These are phyloP conservation scores for Colletotrichum costaricense DNA, from an alignment of 2,329 filamentous ascomycete genomes.

Conservation along the genomic window DNA sequence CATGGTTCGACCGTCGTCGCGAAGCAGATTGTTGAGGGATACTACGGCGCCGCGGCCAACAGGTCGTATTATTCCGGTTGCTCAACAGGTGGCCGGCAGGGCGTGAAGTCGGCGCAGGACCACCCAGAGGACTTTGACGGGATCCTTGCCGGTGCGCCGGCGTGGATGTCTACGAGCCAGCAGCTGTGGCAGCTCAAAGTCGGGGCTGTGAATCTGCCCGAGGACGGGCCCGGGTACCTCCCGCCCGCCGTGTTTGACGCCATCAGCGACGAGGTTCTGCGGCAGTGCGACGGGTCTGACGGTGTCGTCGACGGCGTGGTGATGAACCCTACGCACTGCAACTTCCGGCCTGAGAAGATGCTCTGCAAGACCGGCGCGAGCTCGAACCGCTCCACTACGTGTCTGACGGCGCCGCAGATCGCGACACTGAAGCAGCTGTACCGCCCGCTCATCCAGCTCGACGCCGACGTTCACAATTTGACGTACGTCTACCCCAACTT, in stretches of 20 bases:
- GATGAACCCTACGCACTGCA: conserved; percentile 54
- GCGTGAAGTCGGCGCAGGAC: conserved; percentile 56
- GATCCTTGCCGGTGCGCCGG: conserved; percentile 59
- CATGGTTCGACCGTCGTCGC: conserved; percentile 62
- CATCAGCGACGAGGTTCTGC: conserved; percentile 49
- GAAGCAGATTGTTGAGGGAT: conserved; percentile 55
- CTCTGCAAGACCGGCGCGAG: conserved; percentile 46
- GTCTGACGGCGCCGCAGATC: conserved; percentile 57
- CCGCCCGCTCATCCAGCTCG: conserved; percentile 39
- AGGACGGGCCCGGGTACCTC: conserved; percentile 44
- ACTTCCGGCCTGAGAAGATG: conserved; percentile 49
- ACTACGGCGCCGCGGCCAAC: conserved; percentile 50
- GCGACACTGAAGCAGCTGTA: conserved; percentile 46
- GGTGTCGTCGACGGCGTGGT: conserved; percentile 60
- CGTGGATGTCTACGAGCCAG: conserved; percentile 48
- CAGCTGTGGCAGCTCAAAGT: conserved; percentile 55
- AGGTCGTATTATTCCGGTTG: conserved; percentile 65
- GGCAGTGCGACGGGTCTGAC: conserved; percentile 60
- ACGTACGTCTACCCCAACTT: conserved; percentile 53
- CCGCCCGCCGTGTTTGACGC: conserved; percentile 39
- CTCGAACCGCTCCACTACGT: conserved; percentile 45
- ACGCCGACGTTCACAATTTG: conserved; percentile 40
- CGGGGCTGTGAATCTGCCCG: conserved; percentile 56
- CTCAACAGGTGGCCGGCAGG: conserved; percentile 65
- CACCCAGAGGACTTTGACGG: conserved; percentile 64